Base-by-base conservation (phyloP, 192 early-diverging fungal species). In the Podila epigama region DNA sequence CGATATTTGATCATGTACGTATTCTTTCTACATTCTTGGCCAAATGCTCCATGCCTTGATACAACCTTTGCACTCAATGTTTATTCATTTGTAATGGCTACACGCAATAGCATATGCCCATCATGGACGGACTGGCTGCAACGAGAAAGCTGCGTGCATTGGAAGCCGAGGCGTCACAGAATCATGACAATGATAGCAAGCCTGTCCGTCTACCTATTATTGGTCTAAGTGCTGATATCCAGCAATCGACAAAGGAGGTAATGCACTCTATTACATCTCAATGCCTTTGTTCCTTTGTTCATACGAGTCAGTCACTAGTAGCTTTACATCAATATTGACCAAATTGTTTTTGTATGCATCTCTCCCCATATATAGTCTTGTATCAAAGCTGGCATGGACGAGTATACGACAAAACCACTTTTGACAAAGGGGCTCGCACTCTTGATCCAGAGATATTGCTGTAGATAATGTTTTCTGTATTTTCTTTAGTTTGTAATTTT, bases 21-120 rank as follows among this genome's bases (percentile, higher is more conserved):
- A 16, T 12, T 29, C 35, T 36, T 27, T 41, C 33, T 18, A 29
- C 40, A 11, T 55, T 29, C 35, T 36, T 33, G n/a, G n/a, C n/a
- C n/a, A n/a, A n/a, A n/a, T n/a, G n/a, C n/a, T n/a, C n/a, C n/a
- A n/a, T n/a, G n/a, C n/a, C n/a, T n/a, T n/a, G n/a, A n/a, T n/a
- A n/a, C n/a, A n/a, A n/a, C n/a, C n/a, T n/a, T n/a, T n/a, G n/a
- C n/a, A n/a, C n/a, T n/a, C n/a, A n/a, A n/a, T n/a, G n/a, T n/a
- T n/a, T n/a, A n/a, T n/a, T n/a, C n/a, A n/a, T n/a, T n/a, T n/a
- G n/a, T n/a, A n/a, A n/a, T n/a, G n/a, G n/a, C n/a, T n/a, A n/a
- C n/a, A n/a, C n/a, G n/a, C n/a, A n/a, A n/a, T 75, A 77, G 73
- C 73, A 77, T 27, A 77, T 77, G 73, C 73, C 73, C 13, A 68